These are phyloP conservation scores for Trebouxia sp. DNA, from an alignment of 139 green algal genomes.

Conservation along the genomic window DNA sequence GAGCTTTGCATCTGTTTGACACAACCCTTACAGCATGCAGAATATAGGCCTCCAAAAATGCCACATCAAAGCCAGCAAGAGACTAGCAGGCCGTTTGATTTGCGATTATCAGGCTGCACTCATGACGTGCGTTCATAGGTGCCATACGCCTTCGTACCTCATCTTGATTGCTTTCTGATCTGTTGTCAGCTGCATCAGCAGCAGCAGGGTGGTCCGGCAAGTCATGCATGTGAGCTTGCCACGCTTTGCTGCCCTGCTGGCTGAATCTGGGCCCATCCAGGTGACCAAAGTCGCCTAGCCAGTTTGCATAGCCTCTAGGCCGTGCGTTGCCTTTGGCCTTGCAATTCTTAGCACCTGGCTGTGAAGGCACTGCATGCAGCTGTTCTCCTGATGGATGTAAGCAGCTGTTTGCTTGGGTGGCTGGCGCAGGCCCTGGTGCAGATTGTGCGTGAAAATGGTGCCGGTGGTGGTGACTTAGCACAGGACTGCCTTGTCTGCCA, in stretches of 20 bases:
- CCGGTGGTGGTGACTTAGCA: too few relatives aligned
- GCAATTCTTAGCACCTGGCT: background rate
- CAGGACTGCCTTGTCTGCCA: too few relatives aligned
- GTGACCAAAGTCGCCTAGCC: conserved; percentile 27
- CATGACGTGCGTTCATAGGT: background rate
- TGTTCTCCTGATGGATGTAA: background rate
- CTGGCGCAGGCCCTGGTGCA: too few relatives aligned
- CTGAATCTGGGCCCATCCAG: conserved; percentile 20
- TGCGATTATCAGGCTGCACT: background rate
- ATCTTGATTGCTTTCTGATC: too few relatives aligned
- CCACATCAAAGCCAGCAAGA: background rate
- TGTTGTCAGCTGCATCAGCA: too few relatives aligned
- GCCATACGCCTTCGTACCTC: background rate
- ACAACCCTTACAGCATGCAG: background rate
- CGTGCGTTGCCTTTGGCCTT: background rate
- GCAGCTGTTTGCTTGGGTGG: too few relatives aligned
- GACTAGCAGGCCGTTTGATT: background rate
- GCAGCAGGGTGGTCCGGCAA: background rate
- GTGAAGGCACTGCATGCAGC: background rate
- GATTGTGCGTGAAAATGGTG: too few relatives aligned
- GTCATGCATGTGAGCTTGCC: conserved; percentile 4
- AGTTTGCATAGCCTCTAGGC: conserved; percentile 6
- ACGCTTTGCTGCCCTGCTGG: background rate
- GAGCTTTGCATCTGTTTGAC: too few relatives aligned
- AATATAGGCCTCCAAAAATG: background rate